Evolutionary conservation across 345 rosid species (phyloP), one percentile per base, ranked within the genome.

Genomic region (Populus deltoides): DNA sequence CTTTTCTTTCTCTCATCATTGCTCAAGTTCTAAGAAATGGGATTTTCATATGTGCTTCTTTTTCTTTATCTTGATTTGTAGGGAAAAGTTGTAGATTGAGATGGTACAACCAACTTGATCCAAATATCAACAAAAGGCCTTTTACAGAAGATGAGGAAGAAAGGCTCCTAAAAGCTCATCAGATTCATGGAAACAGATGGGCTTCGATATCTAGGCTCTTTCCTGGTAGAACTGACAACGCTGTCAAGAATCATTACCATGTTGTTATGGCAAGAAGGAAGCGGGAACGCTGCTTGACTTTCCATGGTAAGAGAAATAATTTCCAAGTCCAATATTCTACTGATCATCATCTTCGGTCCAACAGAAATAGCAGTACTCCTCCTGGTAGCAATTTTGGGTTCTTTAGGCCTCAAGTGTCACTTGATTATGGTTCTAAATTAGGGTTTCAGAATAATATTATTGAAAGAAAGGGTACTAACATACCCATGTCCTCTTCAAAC

Each of bases 71-170:
- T 67, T 72, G 15, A 59, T 77, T 51, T 74, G 71, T 25, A 83
- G 85, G 85, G 61, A 83, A 83, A 59, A 83, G 85, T 17, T 83
- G 83, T 62, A 79, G 85, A 79, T 79, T 83, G 74, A 83, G 85
- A 72, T 83, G 85, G 85, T 83, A 65, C 68, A 83, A 83, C 80
- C 85, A 83, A 77, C 82, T 83, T 59, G 85, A 83, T 70, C 83
- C 85, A 36, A 79, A 69, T 29, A 83, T 83, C 9, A 83, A 83
- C 75, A 83, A 74, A 41, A 79, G 31, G 33, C 80, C 82, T 41
- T 83, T 83, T 61, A 83, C 74, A 1, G 85, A 83, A n/a, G 83
- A 83, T 39, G 85, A 83, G 36, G 85, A 79, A 72, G 78, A 76
- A 55, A 79, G 75, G 61, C 80, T 83, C 6, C 66, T 83, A 7